Percentiles rank a stretch among this genome's conserved stretches.
Evolutionary conservation across 1,284 basidiomycete species (phyloP).

Genomic region (Heterobasidion annosum): DNA sequence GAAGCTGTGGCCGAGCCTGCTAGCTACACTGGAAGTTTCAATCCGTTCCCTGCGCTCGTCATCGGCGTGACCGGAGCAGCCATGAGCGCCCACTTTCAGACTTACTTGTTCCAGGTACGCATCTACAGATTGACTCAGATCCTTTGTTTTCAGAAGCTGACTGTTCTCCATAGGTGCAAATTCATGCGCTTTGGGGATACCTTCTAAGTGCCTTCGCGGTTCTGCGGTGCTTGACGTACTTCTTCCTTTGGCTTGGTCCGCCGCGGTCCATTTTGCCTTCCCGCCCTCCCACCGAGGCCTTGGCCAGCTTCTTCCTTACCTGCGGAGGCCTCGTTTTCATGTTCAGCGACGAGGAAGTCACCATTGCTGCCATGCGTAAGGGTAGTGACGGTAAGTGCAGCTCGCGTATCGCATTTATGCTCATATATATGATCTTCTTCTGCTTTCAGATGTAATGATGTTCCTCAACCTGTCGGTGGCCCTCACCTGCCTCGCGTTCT

Average conservation of each 20-base stretch:
- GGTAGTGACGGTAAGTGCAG: slow-evolving; percentile 71
- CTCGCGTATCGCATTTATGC: slow-evolving; percentile 9
- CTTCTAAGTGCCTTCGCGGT: slow-evolving; percentile 79
- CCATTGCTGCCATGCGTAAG: slow-evolving; percentile 85
- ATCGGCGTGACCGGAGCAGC: slow-evolving; percentile 92
- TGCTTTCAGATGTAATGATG: slow-evolving; percentile 66
- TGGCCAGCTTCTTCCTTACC: slow-evolving; percentile 82
- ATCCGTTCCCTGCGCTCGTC: slow-evolving; percentile 90
- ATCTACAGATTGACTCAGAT: background rate
- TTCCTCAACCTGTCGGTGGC: slow-evolving; percentile 76
- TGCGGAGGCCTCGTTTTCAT: slow-evolving; percentile 90
- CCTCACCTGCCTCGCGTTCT: slow-evolving; percentile 75
- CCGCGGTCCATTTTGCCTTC: slow-evolving; percentile 75
- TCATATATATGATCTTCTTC: background rate
- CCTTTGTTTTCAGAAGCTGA: slow-evolving; percentile 5
- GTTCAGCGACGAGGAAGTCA: slow-evolving; percentile 86
- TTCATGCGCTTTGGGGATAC: slow-evolving; percentile 89
- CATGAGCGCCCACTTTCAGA: slow-evolving; percentile 93
- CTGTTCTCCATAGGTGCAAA: slow-evolving; percentile 50
- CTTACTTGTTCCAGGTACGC: slow-evolving; percentile 74
- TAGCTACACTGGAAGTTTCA: slow-evolving; percentile 78
- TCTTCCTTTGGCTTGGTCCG: slow-evolving; percentile 85
- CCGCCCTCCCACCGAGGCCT: slow-evolving; percentile 89
- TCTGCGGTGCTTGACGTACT: slow-evolving; percentile 82
- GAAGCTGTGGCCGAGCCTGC: slow-evolving; percentile 52